Evolutionary conservation across 2,329 filamentous ascomycete genomes (phyloP).

Genomic region (Fusarium sp.): DNA sequence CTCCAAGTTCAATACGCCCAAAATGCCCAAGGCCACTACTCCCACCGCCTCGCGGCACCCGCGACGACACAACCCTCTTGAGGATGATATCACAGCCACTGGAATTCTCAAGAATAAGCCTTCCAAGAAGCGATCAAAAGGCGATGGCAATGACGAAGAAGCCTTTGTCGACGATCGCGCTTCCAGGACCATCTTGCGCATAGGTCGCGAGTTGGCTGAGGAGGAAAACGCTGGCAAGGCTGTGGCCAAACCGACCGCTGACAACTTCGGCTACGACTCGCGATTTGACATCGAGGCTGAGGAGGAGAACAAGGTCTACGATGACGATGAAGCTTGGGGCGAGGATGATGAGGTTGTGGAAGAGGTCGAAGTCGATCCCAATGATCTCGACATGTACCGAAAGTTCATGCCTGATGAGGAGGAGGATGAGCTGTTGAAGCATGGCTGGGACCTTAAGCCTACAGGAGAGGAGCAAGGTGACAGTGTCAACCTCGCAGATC

Average conservation of each 20-base stretch:
- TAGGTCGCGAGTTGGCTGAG: constrained; percentile 88
- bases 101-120: constrained; percentile 79
- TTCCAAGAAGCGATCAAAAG: constrained; percentile 77
- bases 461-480: constrained; percentile 62
- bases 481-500: constrained; percentile 86
- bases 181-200: constrained; percentile 87
- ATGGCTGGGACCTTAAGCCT: constrained; percentile 67
- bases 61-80: constrained; percentile 88
- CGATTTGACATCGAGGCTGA: constrained; percentile 73
- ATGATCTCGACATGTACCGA: constrained; percentile 90
- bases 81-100: constrained; percentile 84
- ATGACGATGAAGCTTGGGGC: constrained; percentile 78
- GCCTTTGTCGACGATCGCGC: constrained; percentile 88
- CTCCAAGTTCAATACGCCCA: constrained; percentile 45
- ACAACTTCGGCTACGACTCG: constrained; percentile 83
- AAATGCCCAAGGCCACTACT: constrained; percentile 84
- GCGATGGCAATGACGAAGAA: constrained; percentile 71
- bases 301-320: constrained; percentile 58
- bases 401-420: constrained; percentile 84
- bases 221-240: constrained; percentile 71
- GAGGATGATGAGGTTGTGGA: constrained; percentile 81
- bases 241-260: constrained; percentile 57
- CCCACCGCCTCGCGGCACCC: constrained; percentile 68
- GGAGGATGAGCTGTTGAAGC: constrained; percentile 79
- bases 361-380: constrained; percentile 85